Conservation (phyloP, 176 grass and related monocot genomes). For the Metroxylon sagu region DNA sequence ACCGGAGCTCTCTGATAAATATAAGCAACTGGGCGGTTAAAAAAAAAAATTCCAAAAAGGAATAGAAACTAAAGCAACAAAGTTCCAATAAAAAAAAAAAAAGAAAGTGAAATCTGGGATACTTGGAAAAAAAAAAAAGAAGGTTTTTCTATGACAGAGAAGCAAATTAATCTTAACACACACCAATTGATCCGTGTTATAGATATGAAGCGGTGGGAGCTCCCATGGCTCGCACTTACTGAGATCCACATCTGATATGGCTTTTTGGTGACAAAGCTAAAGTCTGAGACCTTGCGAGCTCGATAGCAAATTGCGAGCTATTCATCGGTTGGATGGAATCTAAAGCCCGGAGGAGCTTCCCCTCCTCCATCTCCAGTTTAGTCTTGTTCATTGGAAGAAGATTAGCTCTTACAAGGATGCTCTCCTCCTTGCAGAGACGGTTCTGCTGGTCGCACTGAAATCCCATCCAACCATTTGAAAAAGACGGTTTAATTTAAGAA, state of each 20-base stretch:
- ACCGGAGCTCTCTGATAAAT: no score
- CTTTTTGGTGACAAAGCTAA: conserved; percentile 18
- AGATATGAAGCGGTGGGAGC: conserved; percentile 6
- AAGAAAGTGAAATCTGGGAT: no score
- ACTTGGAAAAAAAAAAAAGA: no score
- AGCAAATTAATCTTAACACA: no score
- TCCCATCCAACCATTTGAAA: conserved; percentile 10
- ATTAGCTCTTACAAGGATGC: no score
- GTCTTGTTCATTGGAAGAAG: neutral
- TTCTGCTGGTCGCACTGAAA: neutral
- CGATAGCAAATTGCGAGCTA: conserved; percentile 40
- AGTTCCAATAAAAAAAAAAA: no score
- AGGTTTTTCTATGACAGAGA: no score
- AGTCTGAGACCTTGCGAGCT: conserved; percentile 29
- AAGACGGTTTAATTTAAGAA: neutral
- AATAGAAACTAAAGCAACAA: no score
- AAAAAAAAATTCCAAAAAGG: no score
- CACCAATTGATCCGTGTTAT: no score
- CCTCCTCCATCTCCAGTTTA: conserved; percentile 27
- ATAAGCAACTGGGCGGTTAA: no score
- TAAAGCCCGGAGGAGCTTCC: conserved; percentile 35
- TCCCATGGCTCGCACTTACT: conserved; percentile 52
- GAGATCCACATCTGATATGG: conserved; percentile 36
- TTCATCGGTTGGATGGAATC: conserved; percentile 45
- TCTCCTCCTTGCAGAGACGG: no score